Conservation (phyloP, 164 flowering plant genomes). For the Protea cynaroides region DNA sequence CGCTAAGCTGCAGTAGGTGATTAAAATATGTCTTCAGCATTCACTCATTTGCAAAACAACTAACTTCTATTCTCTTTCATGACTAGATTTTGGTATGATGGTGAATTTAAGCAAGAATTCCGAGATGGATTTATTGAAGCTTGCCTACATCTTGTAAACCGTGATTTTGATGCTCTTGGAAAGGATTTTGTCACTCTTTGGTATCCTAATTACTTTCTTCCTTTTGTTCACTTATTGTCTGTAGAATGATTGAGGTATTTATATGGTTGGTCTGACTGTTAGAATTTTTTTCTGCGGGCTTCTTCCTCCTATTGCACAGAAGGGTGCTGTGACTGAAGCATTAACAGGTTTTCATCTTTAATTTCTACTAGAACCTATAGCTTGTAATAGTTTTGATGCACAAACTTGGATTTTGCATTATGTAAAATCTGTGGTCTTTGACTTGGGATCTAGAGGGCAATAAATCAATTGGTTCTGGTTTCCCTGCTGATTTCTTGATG, state of each 20-base stretch:
- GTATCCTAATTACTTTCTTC: constrained; percentile 31
- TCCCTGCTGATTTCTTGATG: constrained; percentile 37
- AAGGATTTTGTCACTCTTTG: constrained; percentile 94
- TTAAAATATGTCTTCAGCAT: background rate
- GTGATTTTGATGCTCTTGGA: constrained; percentile 85
- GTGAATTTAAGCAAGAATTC: constrained; percentile 85
- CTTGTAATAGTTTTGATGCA: background rate
- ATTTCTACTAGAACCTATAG: background rate
- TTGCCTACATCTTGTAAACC: constrained; percentile 95
- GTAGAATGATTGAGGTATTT: constrained; percentile 11
- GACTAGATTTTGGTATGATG: constrained; percentile 98
- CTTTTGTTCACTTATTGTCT: no score
- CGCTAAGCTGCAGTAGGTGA: background rate
- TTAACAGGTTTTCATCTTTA: constrained; percentile 60
- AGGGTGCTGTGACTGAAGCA: constrained; percentile 77
- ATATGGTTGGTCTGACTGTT: background rate
- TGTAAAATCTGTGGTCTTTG: background rate
- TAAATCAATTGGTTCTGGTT: background rate
- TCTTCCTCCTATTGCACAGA: constrained; percentile 88
- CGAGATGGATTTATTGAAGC: constrained; percentile 97
- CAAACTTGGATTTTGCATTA: background rate
- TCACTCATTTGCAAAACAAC: background rate
- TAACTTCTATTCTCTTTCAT: constrained; percentile 11
- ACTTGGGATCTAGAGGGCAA: background rate
- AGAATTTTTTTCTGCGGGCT: constrained; percentile 40